A percentile compares a stretch with the other conserved stretches of the same genome.
Conservation (phyloP, 1,284 basidiomycete genomes). For the Rhodotorula sp. region DNA sequence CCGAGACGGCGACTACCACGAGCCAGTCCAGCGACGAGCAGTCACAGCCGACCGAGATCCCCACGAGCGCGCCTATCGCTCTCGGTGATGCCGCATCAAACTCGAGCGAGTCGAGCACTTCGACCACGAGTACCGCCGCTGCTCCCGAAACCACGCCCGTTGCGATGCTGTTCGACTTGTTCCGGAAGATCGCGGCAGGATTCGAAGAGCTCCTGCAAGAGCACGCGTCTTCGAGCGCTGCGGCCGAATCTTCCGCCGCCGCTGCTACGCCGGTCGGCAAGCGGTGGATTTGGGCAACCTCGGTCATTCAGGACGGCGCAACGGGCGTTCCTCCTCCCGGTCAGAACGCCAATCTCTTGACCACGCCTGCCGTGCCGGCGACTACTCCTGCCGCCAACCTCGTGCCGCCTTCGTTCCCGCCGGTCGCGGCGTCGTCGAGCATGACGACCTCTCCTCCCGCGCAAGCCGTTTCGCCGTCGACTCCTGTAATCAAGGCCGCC, state of each 20-base stretch:
- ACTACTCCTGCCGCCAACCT: slow-evolving; percentile 16
- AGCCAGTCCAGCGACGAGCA: background rate
- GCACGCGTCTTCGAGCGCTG: background rate
- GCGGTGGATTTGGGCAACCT: slow-evolving; percentile 31
- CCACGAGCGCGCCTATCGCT: background rate
- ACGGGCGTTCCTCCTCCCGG: slow-evolving; percentile 17
- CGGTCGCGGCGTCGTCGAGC: background rate
- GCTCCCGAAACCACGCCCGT: too few relatives aligned
- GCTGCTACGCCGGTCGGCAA: slow-evolving; percentile 8
- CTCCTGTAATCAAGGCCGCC: background rate
- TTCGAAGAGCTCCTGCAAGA: background rate
- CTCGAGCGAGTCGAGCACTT: background rate
- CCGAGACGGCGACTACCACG: background rate
- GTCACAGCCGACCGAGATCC: background rate
- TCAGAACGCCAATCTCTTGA: slow-evolving; percentile 23
- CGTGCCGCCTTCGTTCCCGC: slow-evolving; percentile 6
- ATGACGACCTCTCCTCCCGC: background rate
- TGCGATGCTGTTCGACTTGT: background rate
- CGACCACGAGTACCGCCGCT: too few relatives aligned
- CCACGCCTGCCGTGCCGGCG: background rate
- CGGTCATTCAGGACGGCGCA: slow-evolving; percentile 34
- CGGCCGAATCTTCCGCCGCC: background rate
- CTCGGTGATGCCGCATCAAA: background rate
- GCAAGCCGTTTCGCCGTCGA: background rate
- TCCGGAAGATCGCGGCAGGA: slow-evolving; percentile 1